Percentiles rank a stretch among this genome's conserved stretches.
phyloP scores from a whole-genome alignment of 176 grass and related monocot genomes.

The Ensete glaucum region DNA sequence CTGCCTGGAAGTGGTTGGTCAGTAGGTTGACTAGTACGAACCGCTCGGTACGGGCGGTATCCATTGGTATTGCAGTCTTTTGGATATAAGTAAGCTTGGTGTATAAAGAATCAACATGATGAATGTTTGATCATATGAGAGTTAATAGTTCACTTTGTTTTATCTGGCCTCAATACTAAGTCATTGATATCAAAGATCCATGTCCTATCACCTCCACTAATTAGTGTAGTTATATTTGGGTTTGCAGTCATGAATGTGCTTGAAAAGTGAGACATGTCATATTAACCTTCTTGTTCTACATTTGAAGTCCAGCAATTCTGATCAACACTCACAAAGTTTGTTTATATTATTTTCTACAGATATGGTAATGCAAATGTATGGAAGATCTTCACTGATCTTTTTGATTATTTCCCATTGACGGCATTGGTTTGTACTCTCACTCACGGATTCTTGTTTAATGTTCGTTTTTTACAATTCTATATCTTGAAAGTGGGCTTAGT shows the following conservation, averaged over 20 bases:
- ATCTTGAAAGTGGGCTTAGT: background rate
- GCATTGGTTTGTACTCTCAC: constrained; percentile 15
- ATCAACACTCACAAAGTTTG: background rate
- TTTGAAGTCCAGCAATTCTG: background rate
- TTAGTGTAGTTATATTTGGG: background rate
- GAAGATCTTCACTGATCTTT: constrained; percentile 18
- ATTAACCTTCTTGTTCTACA: background rate
- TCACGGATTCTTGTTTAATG: background rate
- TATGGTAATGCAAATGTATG: constrained; percentile 23
- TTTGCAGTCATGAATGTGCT: background rate
- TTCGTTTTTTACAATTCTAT: background rate
- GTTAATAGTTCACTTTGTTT: too few species aligned
- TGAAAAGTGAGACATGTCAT: background rate
- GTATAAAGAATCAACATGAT: too few species aligned
- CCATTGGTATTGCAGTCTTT: too few species aligned
- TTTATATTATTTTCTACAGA: background rate
- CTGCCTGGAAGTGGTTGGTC: too few species aligned
- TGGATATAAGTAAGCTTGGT: too few species aligned
- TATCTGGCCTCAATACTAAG: background rate
- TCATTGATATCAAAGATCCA: background rate
- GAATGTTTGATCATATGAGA: too few species aligned
- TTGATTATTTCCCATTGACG: constrained; percentile 23
- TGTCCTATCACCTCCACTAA: background rate
- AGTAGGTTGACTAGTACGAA: too few species aligned
- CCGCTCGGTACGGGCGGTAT: too few species aligned